Evolutionary conservation across 2,329 filamentous ascomycete genomes (phyloP), one percentile per base, ranked within the genome.

Genomic region (Fusarium mangiferae): DNA sequence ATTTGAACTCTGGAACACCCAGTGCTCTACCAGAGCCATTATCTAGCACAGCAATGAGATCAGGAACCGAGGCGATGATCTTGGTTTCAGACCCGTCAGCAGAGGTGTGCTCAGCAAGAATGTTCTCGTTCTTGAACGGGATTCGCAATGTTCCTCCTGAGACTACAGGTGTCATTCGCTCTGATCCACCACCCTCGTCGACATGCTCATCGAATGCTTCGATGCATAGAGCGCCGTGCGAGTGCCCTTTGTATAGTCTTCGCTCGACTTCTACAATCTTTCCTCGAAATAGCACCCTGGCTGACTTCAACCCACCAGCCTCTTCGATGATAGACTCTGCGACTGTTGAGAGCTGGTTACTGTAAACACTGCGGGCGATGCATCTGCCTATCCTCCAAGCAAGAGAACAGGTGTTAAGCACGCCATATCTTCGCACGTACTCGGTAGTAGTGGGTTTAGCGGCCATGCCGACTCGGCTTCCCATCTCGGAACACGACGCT

Each of bases 1-100:
- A 74, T 26, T 61, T 35, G 41, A 63, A 74, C 38, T 74, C 72
- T 1, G 62, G 69, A 3, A 69, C 66, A 5, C 72, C 72, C 1
- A 74, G 33, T 30, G 72, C 72, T 22, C 33, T 52, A 5, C 72
- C 70, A 1, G 59, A 55, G 7, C 66, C 70, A 1, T 59, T 57
- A 13, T 74, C 69, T 2, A 74, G 36, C 0, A 74, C 9, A 18
- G 60, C 65, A 18, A 74, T 66, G 0, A 74, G 70, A 38, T 74
- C 72, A 8, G 72, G 72, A 0, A 74, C 72, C 15, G 39, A 38
- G 0, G 59, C 59, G 44, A 62, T 45, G 20, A 62, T n/a, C 24
- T 28, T 28, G 11, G 13, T 26, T 14, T 36, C 10, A 24, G 20
- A 56, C 6, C 49, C 49, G 7, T 57, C 41, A 2, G 18, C 49